Conservation (phyloP, 2,329 filamentous ascomycete genomes). For the Alternaria rosae region DNA sequence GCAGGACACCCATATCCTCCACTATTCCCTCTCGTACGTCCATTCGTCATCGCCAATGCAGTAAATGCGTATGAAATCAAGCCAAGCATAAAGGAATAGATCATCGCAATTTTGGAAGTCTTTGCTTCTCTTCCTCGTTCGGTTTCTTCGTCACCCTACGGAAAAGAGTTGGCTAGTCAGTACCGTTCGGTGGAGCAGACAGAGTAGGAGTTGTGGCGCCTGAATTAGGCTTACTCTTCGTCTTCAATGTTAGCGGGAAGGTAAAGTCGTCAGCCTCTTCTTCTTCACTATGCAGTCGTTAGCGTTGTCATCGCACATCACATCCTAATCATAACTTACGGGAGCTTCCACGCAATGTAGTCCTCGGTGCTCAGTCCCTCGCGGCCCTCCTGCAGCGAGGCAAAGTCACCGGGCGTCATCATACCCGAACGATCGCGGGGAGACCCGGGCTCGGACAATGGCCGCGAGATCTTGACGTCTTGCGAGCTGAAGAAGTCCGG, state of each 20-base stretch:
- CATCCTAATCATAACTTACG: conserved; percentile 69
- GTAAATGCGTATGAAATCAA: conserved; percentile 12
- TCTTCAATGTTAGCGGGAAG: conserved; percentile 72
- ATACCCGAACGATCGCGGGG: conserved; percentile 90
- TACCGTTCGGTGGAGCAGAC: conserved; percentile 37
- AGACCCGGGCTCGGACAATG: conserved; percentile 91
- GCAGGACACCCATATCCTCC: not conserved
- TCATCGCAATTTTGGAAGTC: conserved; percentile 20
- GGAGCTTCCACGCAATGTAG: conserved; percentile 97
- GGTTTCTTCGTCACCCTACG: conserved; percentile 9
- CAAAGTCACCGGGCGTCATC: conserved; percentile 99
- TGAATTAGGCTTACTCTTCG: conserved; percentile 50
- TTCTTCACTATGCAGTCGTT: conserved; percentile 66
- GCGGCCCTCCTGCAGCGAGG: conserved; percentile 89
- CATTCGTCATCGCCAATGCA: conserved; percentile 8
- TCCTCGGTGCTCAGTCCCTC: conserved; percentile 96
- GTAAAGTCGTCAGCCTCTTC: conserved; percentile 85
- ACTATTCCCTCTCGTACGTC: not conserved
- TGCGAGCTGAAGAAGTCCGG: conserved; percentile 91
- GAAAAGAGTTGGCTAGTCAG: conserved; percentile 18
- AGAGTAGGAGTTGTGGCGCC: conserved; percentile 42
- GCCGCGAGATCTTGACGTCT: conserved; percentile 93
- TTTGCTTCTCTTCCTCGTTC: conserved; percentile 8
- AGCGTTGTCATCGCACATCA: conserved; percentile 24
- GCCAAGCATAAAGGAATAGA: conserved; percentile 11